These are phyloP conservation scores for Pelargonium cotyledonis DNA, from an alignment of 441 rosid genomes.

Conservation along the genomic window DNA sequence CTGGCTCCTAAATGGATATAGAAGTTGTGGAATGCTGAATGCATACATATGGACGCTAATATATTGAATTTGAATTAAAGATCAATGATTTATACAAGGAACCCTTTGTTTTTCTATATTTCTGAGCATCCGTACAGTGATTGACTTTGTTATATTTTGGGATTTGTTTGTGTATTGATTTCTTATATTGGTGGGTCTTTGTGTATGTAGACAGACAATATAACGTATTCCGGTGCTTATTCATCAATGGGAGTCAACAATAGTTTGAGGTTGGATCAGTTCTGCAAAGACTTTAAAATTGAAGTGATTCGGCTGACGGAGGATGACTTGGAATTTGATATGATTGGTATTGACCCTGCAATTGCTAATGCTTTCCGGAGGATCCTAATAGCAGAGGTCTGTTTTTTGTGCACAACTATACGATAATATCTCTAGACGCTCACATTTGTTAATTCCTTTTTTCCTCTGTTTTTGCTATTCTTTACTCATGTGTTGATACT, in stretches of 20 bases:
- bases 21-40: too few species aligned
- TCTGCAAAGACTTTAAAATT: constrained; percentile 50
- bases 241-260: constrained; percentile 61
- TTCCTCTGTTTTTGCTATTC: neutral
- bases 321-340: constrained; percentile 75
- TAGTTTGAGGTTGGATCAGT: constrained; percentile 44
- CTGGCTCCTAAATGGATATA: too few species aligned
- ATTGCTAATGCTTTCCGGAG: constrained; percentile 88
- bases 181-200: constrained; percentile 15
- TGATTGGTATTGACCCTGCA: constrained; percentile 76
- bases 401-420: constrained; percentile 12
- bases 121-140: neutral
- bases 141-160: neutral
- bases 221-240: constrained; percentile 71
- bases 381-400: constrained; percentile 82
- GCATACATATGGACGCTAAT: too few species aligned
- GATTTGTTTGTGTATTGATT: constrained; percentile 8
- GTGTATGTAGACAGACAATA: constrained; percentile 48
- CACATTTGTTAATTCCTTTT: neutral
- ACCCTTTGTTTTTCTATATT: neutral
- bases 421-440: neutral
- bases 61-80: neutral
- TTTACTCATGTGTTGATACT: neutral
- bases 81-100: neutral
- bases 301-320: constrained; percentile 41